Base-by-base conservation (phyloP, 2,329 filamentous ascomycete species). In the Gyromitra esculenta region DNA sequence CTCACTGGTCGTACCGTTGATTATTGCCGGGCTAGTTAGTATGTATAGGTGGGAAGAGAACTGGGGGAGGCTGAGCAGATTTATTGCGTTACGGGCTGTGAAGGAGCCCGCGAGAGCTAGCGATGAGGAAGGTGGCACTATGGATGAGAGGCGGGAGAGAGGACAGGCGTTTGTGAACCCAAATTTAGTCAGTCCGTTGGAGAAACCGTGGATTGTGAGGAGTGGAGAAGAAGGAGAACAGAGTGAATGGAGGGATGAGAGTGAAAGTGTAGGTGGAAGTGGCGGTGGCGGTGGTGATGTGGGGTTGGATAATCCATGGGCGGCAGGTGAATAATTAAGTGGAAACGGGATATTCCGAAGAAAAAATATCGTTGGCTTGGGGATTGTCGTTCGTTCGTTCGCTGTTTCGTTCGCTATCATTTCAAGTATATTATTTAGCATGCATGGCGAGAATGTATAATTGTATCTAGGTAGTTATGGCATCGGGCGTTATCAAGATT, bases 41-140 rank as follows among this genome's bases (percentile, higher is more conserved):
- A 91, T 89, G 79, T 92, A 92, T 83, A 92, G 93, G 79, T 98
- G 93, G 82, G 87, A 89, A 56, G 87, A 88, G 57, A 92, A 91
- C 0, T 99, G 96, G 81, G 92, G 93, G 81, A 95, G 96, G 0
- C 85, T 99, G 76, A 97, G 94, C 83, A 91, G 90, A 80, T 97
- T 96, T 82, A 98, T 99, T 82, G 94, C 96, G 37, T 85, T 99
- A 57, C 89, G 93, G 78, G 97, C 93, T 81, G 93, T 99, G 75
- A 89, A 91, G 9, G 66, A 73, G 11, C 68, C 74, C 5, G 73
- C 50, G 31, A 72, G 59, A n/a, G 56, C 41, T 3, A 39, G 82
- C 13, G 83, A 83, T 9, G 84, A 83, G 8, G 37, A 85, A 18
- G 82, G 82, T 1, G 83, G 83, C 15, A 94, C 91, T 0, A 82